Evolutionary conservation across 495 filamentous ascomycete species (phyloP).

Genomic region (Talaromyces nanjingensis): DNA sequence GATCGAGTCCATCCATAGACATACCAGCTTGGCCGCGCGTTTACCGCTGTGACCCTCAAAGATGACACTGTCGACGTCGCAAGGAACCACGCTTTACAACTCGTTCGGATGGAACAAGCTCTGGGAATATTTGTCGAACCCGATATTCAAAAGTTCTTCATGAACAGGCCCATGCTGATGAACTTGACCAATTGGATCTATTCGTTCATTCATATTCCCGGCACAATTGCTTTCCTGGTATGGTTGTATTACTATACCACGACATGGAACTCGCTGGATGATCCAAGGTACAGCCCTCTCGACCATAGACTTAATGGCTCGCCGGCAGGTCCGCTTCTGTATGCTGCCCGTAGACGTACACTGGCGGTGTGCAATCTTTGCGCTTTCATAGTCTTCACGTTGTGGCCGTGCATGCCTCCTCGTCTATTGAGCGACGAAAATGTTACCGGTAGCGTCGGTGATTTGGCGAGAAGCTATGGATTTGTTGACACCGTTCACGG

Average conservation of each 20-base stretch:
- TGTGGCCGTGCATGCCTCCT: conserved; percentile 79
- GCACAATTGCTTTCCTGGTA: conserved; percentile 64
- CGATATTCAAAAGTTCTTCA: conserved; percentile 47
- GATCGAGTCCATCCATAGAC: conserved; percentile 25
- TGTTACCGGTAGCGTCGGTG: conserved; percentile 32
- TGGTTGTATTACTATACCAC: conserved; percentile 63
- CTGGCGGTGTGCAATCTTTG: conserved; percentile 69
- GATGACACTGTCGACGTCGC: conserved; percentile 52
- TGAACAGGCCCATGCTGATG: conserved; percentile 36
- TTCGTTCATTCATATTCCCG: conserved; percentile 77
- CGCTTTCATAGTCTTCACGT: conserved; percentile 69
- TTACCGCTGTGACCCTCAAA: conserved; percentile 52
- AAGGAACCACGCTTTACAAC: conserved; percentile 47
- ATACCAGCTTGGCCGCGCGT: conserved; percentile 57
- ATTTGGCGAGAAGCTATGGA: conserved; percentile 50
- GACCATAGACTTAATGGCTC: conserved; percentile 27
- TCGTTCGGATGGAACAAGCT: conserved; percentile 47
- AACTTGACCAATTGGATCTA: conserved; percentile 58
- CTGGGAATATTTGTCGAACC: conserved; percentile 53
- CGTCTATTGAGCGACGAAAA: conserved; percentile 53
- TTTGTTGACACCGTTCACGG: conserved; percentile 75
- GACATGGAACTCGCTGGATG: conserved; percentile 33
- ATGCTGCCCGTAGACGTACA: conserved; percentile 57
- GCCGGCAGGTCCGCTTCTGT: conserved; percentile 44
- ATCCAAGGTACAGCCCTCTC: conserved; percentile 29